Percentiles rank a stretch among this genome's conserved stretches.
Conservation (phyloP, 2,329 filamentous ascomycete genomes). For the Colletotrichum lini region DNA sequence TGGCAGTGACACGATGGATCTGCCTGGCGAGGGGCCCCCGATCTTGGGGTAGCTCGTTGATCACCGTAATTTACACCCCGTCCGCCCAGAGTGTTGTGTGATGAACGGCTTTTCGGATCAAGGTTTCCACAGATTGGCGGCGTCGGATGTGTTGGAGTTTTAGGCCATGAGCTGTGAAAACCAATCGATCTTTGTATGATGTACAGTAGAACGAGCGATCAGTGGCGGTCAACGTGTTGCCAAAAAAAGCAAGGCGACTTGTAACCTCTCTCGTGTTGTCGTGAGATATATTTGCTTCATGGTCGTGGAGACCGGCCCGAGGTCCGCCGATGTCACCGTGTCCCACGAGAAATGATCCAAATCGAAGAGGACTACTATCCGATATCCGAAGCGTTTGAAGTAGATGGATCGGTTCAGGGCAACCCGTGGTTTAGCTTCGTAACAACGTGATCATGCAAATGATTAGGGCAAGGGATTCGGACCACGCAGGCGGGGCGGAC, state of each 20-base stretch:
- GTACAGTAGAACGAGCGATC: neutral
- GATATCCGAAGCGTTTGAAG: neutral
- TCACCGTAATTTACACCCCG: neutral
- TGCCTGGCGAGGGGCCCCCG: neutral
- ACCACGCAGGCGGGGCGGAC: neutral
- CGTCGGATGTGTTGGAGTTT: neutral
- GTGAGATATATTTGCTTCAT: neutral
- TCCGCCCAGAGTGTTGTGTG: neutral
- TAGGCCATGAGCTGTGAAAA: neutral
- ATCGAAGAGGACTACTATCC: neutral
- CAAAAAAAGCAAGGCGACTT: neutral
- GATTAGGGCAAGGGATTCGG: neutral
- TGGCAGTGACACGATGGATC: neutral
- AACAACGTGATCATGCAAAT: constrained; percentile 6
- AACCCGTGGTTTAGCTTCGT: constrained; percentile 1
- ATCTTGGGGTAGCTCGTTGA: neutral
- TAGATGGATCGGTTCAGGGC: neutral
- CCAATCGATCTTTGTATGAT: neutral
- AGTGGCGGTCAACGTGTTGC: neutral
- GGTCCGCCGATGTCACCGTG: neutral
- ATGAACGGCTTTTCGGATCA: constrained; percentile 1
- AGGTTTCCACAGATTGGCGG: neutral
- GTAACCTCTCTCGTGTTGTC: neutral
- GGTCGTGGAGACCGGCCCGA: neutral
- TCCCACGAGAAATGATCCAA: neutral